Evolutionary conservation across 805 yeast species (phyloP).

Genomic region (Kodamaea hsintzibuensis): DNA sequence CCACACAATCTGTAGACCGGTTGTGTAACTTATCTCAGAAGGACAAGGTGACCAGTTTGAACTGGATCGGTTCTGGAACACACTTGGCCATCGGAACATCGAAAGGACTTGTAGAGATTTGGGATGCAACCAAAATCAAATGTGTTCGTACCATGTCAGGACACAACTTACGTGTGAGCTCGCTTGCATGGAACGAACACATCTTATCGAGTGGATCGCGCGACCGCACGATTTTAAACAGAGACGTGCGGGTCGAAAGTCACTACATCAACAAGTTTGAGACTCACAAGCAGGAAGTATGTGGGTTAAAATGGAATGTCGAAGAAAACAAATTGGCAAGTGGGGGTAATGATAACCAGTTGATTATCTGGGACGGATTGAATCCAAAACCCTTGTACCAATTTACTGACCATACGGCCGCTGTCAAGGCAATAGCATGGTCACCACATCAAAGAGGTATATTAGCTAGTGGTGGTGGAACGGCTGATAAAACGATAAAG

Average conservation of each 20-base stretch:
- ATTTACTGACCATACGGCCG: conserved; percentile 86
- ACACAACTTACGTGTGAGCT: conserved; percentile 79
- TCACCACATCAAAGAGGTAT: conserved; percentile 95
- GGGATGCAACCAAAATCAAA: conserved; percentile 84
- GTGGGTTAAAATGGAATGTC: conserved; percentile 92
- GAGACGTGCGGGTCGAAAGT: conserved; percentile 87
- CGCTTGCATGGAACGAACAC: conserved; percentile 94
- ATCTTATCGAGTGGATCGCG: conserved; percentile 84
- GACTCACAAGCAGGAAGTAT: conserved; percentile 88
- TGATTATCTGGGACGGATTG: conserved; percentile 86
- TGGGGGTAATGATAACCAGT: conserved; percentile 91
- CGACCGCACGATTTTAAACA: conserved; percentile 79
- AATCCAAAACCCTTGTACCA: conserved; percentile 66
- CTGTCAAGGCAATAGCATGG: conserved; percentile 97
- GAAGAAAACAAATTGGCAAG: conserved; percentile 91
- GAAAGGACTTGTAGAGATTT: conserved; percentile 85
- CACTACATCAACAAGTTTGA: conserved; percentile 74
- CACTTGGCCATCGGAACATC: conserved; percentile 92
- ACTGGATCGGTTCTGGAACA: conserved; percentile 94
- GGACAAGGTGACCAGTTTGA: conserved; percentile 77
- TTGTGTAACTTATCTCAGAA: conserved; percentile 65
- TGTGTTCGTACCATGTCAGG: conserved; percentile 93
- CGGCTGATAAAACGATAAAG: conserved; percentile 86
- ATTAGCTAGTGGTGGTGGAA: conserved; percentile 95
- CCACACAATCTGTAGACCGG: conserved; percentile 77